Base-by-base conservation (phyloP, 805 yeast species). In the Candida chauliodis region DNA sequence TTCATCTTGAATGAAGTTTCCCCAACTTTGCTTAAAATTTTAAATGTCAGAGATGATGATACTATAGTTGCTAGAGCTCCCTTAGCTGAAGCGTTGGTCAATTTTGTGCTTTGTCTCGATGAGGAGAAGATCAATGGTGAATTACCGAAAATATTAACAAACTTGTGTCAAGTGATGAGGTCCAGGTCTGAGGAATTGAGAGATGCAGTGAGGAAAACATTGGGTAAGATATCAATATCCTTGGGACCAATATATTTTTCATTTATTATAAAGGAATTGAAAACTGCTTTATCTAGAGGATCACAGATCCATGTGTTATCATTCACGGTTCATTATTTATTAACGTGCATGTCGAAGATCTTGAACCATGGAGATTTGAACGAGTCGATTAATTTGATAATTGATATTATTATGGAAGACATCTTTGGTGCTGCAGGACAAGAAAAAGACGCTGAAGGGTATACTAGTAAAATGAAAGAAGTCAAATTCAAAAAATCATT, bases 381-480 rank as follows among this genome's bases (percentile, higher is more conserved):
- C 56, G 81, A 76, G 10, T 70, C 78, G 8, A 76, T 82, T 3
- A 63, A 64, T 2, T 49, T 82, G 38, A 62, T 90, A 9, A 80
- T 82, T 48, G 79, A 77, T 16, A 68, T 88, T 11, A 71, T 90
- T 16, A 91, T 91, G 96, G 95, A 89, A 53, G 96, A 91, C 53
- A 75, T 80, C 3, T 90, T 93, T 59, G 99, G 99, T 17, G 75
- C 82, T 8, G 85, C 95, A 3, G 95, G 96, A 24, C 84, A 83
- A 53, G 98, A 93, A 53, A 91, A 93, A 56, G 98, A 93, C 47
- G 90, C 93, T 4, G 97, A 89, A 44, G 96, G 89, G 14, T 91
- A 93, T 53, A 76, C 76, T 37, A 81, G 86, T 21, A 79, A 81
- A 44, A 85, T 89, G 79, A 85, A 84, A 50, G 99, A 91, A 66